Percentiles rank a stretch among this genome's conserved stretches.
phyloP scores from a whole-genome alignment of 148 eudicot species.

The Agrostemma githago region DNA sequence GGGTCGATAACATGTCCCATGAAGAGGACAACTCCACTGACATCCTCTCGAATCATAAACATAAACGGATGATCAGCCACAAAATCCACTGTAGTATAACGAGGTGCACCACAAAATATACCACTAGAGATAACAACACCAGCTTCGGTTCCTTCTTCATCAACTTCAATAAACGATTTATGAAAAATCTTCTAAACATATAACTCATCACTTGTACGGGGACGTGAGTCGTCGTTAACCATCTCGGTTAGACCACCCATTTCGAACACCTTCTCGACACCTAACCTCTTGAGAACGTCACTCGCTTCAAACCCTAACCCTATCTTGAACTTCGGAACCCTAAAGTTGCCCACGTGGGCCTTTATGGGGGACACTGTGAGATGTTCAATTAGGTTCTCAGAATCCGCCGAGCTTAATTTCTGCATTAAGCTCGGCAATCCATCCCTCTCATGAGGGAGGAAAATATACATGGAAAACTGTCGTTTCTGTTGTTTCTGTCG shows the following conservation, averaged over 20 bases:
- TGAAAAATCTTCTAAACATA: slow-evolving; percentile 63
- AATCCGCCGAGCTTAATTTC: slow-evolving; percentile 43
- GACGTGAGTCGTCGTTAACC: slow-evolving; percentile 45
- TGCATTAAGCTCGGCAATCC: slow-evolving; percentile 53
- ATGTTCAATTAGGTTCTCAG: slow-evolving; percentile 52
- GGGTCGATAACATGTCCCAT: slow-evolving; percentile 39
- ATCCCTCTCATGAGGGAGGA: slow-evolving; percentile 66
- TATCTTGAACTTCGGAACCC: slow-evolving; percentile 63
- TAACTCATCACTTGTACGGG: slow-evolving; percentile 26
- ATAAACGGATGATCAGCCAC: slow-evolving; percentile 89
- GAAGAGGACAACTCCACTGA: slow-evolving; percentile 61
- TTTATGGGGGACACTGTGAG: slow-evolving; percentile 30
- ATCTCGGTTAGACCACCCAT: slow-evolving; percentile 57
- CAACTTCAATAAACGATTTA: slow-evolving; percentile 73
- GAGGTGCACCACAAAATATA: neutral
- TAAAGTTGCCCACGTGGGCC: slow-evolving; percentile 53
- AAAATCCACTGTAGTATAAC: slow-evolving; percentile 48
- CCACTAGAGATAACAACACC: slow-evolving; percentile 59
- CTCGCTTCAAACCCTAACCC: slow-evolving; percentile 74
- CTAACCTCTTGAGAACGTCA: slow-evolving; percentile 47
- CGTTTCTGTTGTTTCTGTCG: slow-evolving; percentile 36
- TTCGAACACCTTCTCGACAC: slow-evolving; percentile 48
- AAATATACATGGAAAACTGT: slow-evolving; percentile 61
- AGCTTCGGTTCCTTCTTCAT: slow-evolving; percentile 87
- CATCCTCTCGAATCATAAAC: slow-evolving; percentile 64